A percentile compares a stretch with the other conserved stretches of the same genome.
Conservation (phyloP, 768 basidiomycete species). For the Lactarius deliciosus region DNA sequence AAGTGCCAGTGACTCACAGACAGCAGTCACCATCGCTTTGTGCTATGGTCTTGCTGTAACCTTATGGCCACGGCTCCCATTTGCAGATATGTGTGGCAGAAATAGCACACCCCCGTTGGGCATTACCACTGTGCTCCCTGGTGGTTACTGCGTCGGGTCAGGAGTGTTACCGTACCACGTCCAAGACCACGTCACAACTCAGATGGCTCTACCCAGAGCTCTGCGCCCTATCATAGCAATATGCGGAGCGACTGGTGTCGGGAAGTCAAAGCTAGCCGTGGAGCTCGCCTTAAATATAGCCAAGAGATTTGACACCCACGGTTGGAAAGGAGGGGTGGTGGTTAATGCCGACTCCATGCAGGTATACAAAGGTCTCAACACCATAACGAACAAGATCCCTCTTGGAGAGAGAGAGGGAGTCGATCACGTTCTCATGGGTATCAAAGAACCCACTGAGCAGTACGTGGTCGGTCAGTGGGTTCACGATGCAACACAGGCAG, state of each 20-base stretch:
- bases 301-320: constrained; percentile 36
- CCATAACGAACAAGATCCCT: constrained; percentile 93
- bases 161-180: background rate
- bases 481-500: constrained; percentile 71
- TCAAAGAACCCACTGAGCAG: constrained; percentile 84
- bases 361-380: constrained; percentile 85
- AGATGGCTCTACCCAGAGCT: constrained; percentile 31
- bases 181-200: background rate
- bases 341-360: constrained; percentile 99
- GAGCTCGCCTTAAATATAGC: constrained; percentile 72
- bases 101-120: background rate
- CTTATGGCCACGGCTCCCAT: background rate
- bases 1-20: too few species aligned
- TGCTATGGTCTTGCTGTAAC: background rate
- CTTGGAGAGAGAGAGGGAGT: constrained; percentile 72
- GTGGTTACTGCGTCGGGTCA: background rate
- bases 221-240: constrained; percentile 74
- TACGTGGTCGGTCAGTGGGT: constrained; percentile 89
- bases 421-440: constrained; percentile 86
- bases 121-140: background rate
- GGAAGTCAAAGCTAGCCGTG: constrained; percentile 90
- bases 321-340: constrained; percentile 66
- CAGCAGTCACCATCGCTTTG: background rate
- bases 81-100: background rate
- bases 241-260: constrained; percentile 93